A percentile compares a stretch with the other conserved stretches of the same genome.
Evolutionary conservation across 2,329 filamentous ascomycete genomes (phyloP).

Genomic region (Didymellaceae sp.): DNA sequence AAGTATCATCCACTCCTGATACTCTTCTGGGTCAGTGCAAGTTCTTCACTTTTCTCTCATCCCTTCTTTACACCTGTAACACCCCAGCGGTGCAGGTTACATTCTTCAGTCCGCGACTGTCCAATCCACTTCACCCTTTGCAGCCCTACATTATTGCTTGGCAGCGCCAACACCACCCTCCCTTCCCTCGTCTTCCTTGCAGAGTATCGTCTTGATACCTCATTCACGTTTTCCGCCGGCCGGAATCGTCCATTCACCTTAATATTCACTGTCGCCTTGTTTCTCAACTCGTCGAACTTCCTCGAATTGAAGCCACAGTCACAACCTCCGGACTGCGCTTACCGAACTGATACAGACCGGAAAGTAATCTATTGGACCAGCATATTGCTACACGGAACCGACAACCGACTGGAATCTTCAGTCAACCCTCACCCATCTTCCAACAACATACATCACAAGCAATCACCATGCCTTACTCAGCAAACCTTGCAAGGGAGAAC

Average conservation of each 20-base stretch:
- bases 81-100: slow-evolving; percentile 39
- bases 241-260: slow-evolving; percentile 37
- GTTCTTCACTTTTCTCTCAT: slow-evolving; percentile 34
- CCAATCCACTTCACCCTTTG: slow-evolving; percentile 27
- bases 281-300: slow-evolving; percentile 37
- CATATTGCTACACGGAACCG: slow-evolving; percentile 24
- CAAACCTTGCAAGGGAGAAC: slow-evolving; percentile 61
- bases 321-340: slow-evolving; percentile 45
- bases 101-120: slow-evolving; percentile 27
- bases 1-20: slow-evolving; percentile 42
- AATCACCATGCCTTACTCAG: slow-evolving; percentile 54
- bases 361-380: slow-evolving; percentile 34
- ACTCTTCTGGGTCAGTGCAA: slow-evolving; percentile 39
- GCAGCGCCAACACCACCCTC: slow-evolving; percentile 40
- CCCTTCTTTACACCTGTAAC: slow-evolving; percentile 33
- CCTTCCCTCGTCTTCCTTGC: slow-evolving; percentile 30
- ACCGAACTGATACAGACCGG: slow-evolving; percentile 41
- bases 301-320: slow-evolving; percentile 36
- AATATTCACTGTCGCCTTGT: slow-evolving; percentile 35
- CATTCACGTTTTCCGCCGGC: slow-evolving; percentile 38
- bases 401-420: slow-evolving; percentile 10
- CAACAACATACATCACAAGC: slow-evolving; percentile 22
- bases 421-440: slow-evolving; percentile 17
- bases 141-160: slow-evolving; percentile 27
- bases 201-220: slow-evolving; percentile 21